Percentiles rank a stretch among this genome's conserved stretches.
phyloP scores from a whole-genome alignment of 768 basidiomycete species.

The Boletus reticulatus region DNA sequence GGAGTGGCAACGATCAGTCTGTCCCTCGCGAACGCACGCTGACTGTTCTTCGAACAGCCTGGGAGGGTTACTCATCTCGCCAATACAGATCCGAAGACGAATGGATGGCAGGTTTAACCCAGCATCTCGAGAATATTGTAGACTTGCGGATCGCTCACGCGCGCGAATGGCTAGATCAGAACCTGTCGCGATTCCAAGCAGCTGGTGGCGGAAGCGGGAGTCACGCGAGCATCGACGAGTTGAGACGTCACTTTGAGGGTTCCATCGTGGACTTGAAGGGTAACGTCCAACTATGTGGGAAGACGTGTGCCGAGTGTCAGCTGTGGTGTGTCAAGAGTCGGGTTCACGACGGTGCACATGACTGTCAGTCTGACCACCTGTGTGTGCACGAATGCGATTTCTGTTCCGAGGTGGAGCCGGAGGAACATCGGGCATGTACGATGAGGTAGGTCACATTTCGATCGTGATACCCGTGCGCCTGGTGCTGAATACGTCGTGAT shows the following conservation, averaged over 20 bases:
- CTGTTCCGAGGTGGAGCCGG: constrained; percentile 28
- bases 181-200: constrained; percentile 45
- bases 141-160: constrained; percentile 48
- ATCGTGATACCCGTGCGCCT: not conserved
- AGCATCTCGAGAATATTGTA: constrained; percentile 39
- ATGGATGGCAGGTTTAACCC: constrained; percentile 40
- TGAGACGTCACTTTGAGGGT: constrained; percentile 44
- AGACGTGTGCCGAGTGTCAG: constrained; percentile 47
- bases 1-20: constrained; percentile 14
- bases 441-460: constrained; percentile 39
- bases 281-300: constrained; percentile 47
- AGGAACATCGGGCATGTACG: constrained; percentile 38
- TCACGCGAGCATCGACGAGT: constrained; percentile 43
- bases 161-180: constrained; percentile 48
- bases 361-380: constrained; percentile 49
- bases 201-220: constrained; percentile 2
- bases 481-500: not conserved
- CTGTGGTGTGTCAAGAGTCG: constrained; percentile 47
- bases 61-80: constrained; percentile 18
- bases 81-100: constrained; percentile 22
- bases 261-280: constrained; percentile 44
- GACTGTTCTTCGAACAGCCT: constrained; percentile 13
- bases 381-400: constrained; percentile 47
- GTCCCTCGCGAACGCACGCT: constrained; percentile 14
- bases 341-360: constrained; percentile 45